Evolutionary conservation across 1,284 basidiomycete species (phyloP), one percentile per base, ranked within the genome.

Genomic region (Trichosporon inkin): DNA sequence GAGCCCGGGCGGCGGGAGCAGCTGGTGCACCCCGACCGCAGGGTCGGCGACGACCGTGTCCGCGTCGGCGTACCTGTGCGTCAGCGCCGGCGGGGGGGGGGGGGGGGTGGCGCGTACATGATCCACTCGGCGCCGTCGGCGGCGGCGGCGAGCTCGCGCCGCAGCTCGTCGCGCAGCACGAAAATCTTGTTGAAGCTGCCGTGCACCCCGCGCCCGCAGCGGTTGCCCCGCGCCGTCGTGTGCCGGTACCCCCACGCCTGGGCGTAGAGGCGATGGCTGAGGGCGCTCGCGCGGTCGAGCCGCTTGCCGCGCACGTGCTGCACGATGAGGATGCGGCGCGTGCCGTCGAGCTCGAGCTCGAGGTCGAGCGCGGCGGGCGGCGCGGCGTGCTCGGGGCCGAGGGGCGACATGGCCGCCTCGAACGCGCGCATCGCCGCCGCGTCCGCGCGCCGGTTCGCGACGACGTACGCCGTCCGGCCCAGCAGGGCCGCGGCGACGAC

Each of bases 41-140:
- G 65, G 65, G 37, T 67, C 58, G 32, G 53, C 14, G 14, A 67
- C 59, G 19, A 67, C 20, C 13, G 63, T 62, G 22, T 67, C 65
- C 5, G 58, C 55, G n/a, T 67, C 65, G 5, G 62, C 56, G 35
- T 56, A 55, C 19, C 65, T 66, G 53, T 2, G 14, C 14, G 17
- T 11, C 11, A 17, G 37, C 38, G 14, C n/a, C 10, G n/a, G n/a
- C n/a, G n/a, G n/a, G n/a, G n/a, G n/a, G n/a, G n/a, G n/a, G n/a
- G n/a, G n/a, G n/a, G n/a, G n/a, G n/a, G n/a, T n/a, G n/a, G n/a
- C n/a, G 16, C 5, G 17, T 20, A 19, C 60, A 62, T 24, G 19
- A 64, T 57, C 63, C 63, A 62, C 17, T 62, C 55, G 8, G 41
- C 49, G 20, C 58, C 41, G 14, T 57, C 28, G 28, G 28, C 16